Evolutionary conservation across 2,329 filamentous ascomycete genomes (phyloP).

Genomic region (Scedosporium minutisporum): DNA sequence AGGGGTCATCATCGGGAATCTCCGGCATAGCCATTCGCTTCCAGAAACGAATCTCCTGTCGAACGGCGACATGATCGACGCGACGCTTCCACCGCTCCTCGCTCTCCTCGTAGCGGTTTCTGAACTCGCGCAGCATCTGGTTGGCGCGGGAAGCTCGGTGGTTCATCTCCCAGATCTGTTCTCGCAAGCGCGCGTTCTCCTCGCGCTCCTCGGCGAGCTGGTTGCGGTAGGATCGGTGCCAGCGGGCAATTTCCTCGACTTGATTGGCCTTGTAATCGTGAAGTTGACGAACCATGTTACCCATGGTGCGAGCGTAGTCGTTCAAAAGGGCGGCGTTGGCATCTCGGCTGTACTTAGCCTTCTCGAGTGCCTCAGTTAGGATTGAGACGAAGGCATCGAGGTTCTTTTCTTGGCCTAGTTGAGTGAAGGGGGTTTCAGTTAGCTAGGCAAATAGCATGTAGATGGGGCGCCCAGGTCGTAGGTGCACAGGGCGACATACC

Average conservation of each 20-base stretch:
- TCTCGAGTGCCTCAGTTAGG: slow-evolving; percentile 52
- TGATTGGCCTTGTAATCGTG: slow-evolving; percentile 58
- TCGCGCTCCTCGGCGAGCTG: slow-evolving; percentile 57
- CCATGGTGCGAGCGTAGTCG: slow-evolving; percentile 48
- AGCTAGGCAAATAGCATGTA: slow-evolving; percentile 2
- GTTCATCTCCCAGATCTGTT: slow-evolving; percentile 60
- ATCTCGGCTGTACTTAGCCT: slow-evolving; percentile 49
- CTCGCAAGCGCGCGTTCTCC: slow-evolving; percentile 52
- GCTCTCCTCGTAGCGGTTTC: slow-evolving; percentile 47
- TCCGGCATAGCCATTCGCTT: slow-evolving; percentile 57
- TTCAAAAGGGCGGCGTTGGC: slow-evolving; percentile 49
- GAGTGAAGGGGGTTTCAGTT: not conserved
- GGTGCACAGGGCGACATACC: slow-evolving; percentile 26
- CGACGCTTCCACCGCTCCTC: slow-evolving; percentile 41
- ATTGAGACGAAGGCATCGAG: slow-evolving; percentile 52
- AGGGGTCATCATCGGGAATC: slow-evolving; percentile 48
- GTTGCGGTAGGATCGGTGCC: slow-evolving; percentile 56
- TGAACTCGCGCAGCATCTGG: slow-evolving; percentile 46
- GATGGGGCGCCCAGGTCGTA: not conserved
- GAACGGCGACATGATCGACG: slow-evolving; percentile 40
- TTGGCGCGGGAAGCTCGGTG: slow-evolving; percentile 49
- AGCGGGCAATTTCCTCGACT: slow-evolving; percentile 49
- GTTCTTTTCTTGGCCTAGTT: slow-evolving; percentile 45
- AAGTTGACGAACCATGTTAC: slow-evolving; percentile 51
- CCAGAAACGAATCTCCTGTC: slow-evolving; percentile 56